Evolutionary conservation across 768 basidiomycete species (phyloP).

Genomic region (Lactarius quietus): DNA sequence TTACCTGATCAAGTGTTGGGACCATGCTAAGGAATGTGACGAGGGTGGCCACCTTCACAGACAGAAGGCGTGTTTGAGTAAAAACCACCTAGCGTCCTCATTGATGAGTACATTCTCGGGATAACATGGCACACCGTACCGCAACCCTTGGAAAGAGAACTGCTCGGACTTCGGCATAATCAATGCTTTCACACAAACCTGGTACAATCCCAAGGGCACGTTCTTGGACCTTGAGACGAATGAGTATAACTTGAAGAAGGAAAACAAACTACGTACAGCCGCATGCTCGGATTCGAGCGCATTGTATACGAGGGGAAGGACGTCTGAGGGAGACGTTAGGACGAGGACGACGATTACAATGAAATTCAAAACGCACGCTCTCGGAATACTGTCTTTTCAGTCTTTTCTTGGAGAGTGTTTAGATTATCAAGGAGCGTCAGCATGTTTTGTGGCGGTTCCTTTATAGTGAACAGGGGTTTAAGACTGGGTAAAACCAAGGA

Average conservation of each 20-base stretch:
- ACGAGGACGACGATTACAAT: background rate
- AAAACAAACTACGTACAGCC: conserved; percentile 40
- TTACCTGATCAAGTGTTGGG: conserved; percentile 82
- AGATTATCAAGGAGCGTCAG: conserved; percentile 89
- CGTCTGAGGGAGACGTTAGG: conserved; percentile 49
- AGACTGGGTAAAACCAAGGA: conserved; percentile 78
- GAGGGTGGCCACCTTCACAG: conserved; percentile 88
- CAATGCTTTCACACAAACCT: conserved; percentile 85
- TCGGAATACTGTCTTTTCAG: conserved; percentile 78
- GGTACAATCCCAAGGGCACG: conserved; percentile 82
- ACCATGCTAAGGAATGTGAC: conserved; percentile 84
- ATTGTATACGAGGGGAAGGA: conserved; percentile 94
- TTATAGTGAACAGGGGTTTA: conserved; percentile 84
- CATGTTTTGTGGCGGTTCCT: conserved; percentile 98
- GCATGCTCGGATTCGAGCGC: conserved; percentile 96
- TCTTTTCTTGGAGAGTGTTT: conserved; percentile 82
- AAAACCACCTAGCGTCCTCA: conserved; percentile 68
- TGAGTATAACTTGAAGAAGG: conserved; percentile 14
- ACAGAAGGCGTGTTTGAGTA: conserved; percentile 83
- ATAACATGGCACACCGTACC: conserved; percentile 44
- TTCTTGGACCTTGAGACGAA: conserved; percentile 74
- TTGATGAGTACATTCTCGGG: conserved; percentile 2
- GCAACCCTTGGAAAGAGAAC: conserved; percentile 90
- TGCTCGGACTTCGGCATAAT: conserved; percentile 91
- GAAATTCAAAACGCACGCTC: conserved; percentile 59